A percentile compares a stretch with the other conserved stretches of the same genome.
Evolutionary conservation across 1,284 basidiomycete genomes (phyloP).

Genomic region (Ustilago shanxiensis): DNA sequence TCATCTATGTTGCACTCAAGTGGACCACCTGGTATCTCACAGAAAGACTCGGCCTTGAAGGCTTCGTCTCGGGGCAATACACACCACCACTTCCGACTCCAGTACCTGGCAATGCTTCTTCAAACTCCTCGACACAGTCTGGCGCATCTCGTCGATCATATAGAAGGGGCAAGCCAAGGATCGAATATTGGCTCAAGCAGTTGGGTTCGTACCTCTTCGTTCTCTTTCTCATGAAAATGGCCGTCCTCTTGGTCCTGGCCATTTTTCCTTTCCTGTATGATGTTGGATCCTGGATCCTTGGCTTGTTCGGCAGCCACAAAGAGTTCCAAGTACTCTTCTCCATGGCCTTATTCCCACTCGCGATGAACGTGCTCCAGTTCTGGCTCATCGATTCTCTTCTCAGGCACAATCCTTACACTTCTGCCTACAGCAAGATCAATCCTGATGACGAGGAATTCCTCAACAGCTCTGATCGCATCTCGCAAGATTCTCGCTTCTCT

Average conservation of each 20-base stretch:
- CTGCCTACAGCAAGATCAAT: slow-evolving; percentile 52
- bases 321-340: slow-evolving; percentile 72
- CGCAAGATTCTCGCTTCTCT: slow-evolving; percentile 33
- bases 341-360: slow-evolving; percentile 92
- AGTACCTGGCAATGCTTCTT: slow-evolving; percentile 2
- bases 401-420: slow-evolving; percentile 60
- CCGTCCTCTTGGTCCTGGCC: slow-evolving; percentile 81
- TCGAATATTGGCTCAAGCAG: slow-evolving; percentile 82
- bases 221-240: slow-evolving; percentile 85
- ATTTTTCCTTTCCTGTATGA: slow-evolving; percentile 77
- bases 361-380: slow-evolving; percentile 77
- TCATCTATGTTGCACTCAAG: slow-evolving; percentile 85
- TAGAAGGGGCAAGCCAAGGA: slow-evolving; percentile 31
- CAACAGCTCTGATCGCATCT: slow-evolving; percentile 35
- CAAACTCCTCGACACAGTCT: slow-evolving; percentile 10
- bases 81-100: slow-evolving; percentile 29
- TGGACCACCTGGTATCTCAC: slow-evolving; percentile 79
- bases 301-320: slow-evolving; percentile 78
- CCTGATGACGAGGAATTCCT: slow-evolving; percentile 39
- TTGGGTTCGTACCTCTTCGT: slow-evolving; percentile 86
- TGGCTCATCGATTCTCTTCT: slow-evolving; percentile 69
- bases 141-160: slow-evolving; percentile 18
- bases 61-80: slow-evolving; percentile 88
- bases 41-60: slow-evolving; percentile 78
- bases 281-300: slow-evolving; percentile 84